Percentiles rank a stretch among this genome's conserved stretches.
Evolutionary conservation across 495 filamentous ascomycete genomes (phyloP).

Genomic region (Geoglossum glabrum): DNA sequence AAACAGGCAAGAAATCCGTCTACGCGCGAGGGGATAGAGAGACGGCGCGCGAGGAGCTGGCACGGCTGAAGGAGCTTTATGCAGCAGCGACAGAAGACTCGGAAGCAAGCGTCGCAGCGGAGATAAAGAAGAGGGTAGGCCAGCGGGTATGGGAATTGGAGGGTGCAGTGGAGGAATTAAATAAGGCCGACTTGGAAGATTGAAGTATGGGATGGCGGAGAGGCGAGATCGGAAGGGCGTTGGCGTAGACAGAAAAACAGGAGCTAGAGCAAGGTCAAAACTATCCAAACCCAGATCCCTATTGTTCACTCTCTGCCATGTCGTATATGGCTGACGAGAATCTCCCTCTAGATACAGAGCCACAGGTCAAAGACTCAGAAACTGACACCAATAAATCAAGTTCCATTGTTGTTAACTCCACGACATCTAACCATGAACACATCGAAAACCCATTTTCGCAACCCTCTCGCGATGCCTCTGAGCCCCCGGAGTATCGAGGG

Average conservation of each 20-base stretch:
- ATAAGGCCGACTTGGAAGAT: conserved; percentile 23
- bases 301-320: no score
- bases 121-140: conserved; percentile 29
- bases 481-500: not conserved
- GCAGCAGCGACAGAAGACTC: conserved; percentile 18
- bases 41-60: conserved; percentile 31
- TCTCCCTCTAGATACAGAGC: no score
- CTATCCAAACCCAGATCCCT: no score
- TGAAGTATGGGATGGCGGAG: not conserved
- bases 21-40: conserved; percentile 31
- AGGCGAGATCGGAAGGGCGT: no score
- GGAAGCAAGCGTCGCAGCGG: conserved; percentile 20
- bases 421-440: not conserved
- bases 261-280: no score
- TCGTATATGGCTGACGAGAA: no score
- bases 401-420: not conserved
- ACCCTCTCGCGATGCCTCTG: not conserved
- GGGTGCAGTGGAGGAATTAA: conserved; percentile 26
- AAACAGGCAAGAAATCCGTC: conserved; percentile 31
- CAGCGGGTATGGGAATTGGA: conserved; percentile 33
- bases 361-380: no score
- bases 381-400: no score
- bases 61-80: conserved; percentile 27
- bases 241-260: no score
- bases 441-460: not conserved